Evolutionary conservation across 2,329 filamentous ascomycete genomes (phyloP).

Genomic region (Pseudopithomyces maydicus): DNA sequence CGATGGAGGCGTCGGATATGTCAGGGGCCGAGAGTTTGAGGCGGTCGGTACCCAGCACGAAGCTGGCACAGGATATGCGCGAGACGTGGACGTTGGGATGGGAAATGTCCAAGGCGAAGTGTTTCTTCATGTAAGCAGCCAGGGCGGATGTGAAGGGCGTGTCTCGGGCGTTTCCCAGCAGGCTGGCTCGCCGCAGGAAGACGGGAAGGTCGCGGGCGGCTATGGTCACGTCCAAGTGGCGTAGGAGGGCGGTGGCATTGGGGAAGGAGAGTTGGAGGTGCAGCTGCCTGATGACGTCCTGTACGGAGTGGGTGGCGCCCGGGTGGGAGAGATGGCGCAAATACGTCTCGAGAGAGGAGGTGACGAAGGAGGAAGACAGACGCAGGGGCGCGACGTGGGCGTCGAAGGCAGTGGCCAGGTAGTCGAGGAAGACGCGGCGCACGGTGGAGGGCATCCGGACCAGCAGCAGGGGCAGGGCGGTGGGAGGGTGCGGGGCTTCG

Average conservation of each 20-base stretch:
- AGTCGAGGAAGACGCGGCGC: slow-evolving; percentile 55
- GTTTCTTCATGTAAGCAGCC: slow-evolving; percentile 42
- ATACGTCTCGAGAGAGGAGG: slow-evolving; percentile 56
- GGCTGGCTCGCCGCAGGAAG: slow-evolving; percentile 39
- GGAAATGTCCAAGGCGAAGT: slow-evolving; percentile 49
- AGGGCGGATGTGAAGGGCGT: slow-evolving; percentile 49
- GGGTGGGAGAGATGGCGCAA: slow-evolving; percentile 62
- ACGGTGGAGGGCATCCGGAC: slow-evolving; percentile 57
- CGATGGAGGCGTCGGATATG: slow-evolving; percentile 25
- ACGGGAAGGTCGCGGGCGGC: slow-evolving; percentile 45
- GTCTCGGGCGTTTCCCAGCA: slow-evolving; percentile 12
- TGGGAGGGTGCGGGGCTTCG: slow-evolving; percentile 46
- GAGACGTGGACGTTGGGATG: slow-evolving; percentile 48
- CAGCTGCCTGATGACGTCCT: slow-evolving; percentile 39
- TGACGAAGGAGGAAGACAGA: slow-evolving; percentile 53
- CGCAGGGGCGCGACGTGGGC: slow-evolving; percentile 52
- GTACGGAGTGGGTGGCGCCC: slow-evolving; percentile 35
- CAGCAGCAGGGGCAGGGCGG: slow-evolving; percentile 56
- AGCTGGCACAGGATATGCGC: slow-evolving; percentile 49
- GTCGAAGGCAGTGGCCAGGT: slow-evolving; percentile 57
- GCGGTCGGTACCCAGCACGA: slow-evolving; percentile 46
- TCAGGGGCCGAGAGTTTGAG: slow-evolving; percentile 45
- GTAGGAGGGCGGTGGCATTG: slow-evolving; percentile 37
- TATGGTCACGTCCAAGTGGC: slow-evolving; percentile 52
- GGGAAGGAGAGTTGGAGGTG: slow-evolving; percentile 44